Base-by-base conservation (phyloP, 106 monocot species). In the Apostasia ramifera region DNA sequence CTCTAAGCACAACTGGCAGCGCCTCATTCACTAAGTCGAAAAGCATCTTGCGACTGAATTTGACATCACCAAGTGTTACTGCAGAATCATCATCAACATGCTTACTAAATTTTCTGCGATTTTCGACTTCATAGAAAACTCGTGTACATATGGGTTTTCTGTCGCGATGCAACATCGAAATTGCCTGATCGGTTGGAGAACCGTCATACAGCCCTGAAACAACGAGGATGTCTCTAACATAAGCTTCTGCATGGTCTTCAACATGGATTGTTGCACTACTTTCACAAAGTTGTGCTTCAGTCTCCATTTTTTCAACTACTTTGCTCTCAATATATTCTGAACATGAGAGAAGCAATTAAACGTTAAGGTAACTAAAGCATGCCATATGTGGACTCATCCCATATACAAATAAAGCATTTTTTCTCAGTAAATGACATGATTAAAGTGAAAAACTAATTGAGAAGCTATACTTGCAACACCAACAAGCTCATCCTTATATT, bases 1-100 rank as follows among this genome's bases (percentile, higher is more conserved):
- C 8, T 40, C 57, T 55, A 11, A 83, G 4, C n/a, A 82, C 77
- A 37, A 45, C 48, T 0, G 81, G 76, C 70, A 93, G 55, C 63
- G 77, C 79, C 68, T 89, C 93, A 46, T 89, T 93, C 37, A 81
- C 42, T 13, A 93, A 61, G 70, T 89, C 82, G 63, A 89, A 89
- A 15, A 93, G 57, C 61, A 93, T 57, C 55, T 71, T 77, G 63
- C 70, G 77, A 52, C 69, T 63, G n/a, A 82, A 6, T 11, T 50
- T 43, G 3, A 59, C 60, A 38, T 81, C 71, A 6, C 53, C 75
- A 47, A 42, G 47, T 52, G 4, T 37, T 5, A 65, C 1, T 8
- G 72, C 49, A 47, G 53, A 51, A 44, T 15, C 66, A 11, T 12
- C 46, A 49, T 76, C 45, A 4, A 53, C 55, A 38, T 3, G 12